Percentiles rank a stretch among this genome's conserved stretches.
Conservation (phyloP, 2,329 filamentous ascomycete species). For the Colletotrichum sp. region DNA sequence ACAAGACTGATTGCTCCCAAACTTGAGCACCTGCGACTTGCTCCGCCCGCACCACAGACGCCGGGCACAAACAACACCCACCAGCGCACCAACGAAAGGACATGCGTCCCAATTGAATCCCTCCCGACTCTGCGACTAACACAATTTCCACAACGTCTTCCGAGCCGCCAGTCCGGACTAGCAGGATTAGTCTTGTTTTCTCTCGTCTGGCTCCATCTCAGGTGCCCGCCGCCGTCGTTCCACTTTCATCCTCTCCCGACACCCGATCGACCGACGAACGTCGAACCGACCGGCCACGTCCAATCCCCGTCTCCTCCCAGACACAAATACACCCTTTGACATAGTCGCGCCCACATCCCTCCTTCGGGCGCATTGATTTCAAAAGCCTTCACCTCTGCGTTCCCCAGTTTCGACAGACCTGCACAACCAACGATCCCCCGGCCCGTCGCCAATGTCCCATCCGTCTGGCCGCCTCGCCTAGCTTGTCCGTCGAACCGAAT, state of each 20-base stretch:
- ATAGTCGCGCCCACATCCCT: neutral
- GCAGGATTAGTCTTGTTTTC: neutral
- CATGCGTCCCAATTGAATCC: neutral
- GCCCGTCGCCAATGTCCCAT: neutral
- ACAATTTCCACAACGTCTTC: neutral
- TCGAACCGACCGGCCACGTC: neutral
- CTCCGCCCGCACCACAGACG: neutral
- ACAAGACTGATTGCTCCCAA: neutral
- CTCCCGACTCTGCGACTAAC: neutral
- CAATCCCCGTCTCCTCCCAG: constrained; percentile 2
- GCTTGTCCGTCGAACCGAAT: neutral
- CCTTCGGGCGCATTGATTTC: neutral
- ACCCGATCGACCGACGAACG: constrained; percentile 5
- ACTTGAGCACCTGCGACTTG: neutral
- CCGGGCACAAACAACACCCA: neutral
- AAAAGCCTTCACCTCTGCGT: neutral
- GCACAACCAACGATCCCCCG: neutral
- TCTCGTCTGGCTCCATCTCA: neutral
- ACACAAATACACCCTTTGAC: neutral
- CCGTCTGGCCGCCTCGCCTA: neutral
- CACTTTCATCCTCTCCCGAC: constrained; percentile 1
- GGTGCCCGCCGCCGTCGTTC: constrained; percentile 6
- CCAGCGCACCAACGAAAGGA: neutral
- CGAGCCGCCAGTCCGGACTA: neutral
- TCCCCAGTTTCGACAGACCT: neutral